These are phyloP conservation scores for Aspergillus pseudoviridinutans DNA, from an alignment of 2,329 filamentous ascomycete species.

Conservation along the genomic window DNA sequence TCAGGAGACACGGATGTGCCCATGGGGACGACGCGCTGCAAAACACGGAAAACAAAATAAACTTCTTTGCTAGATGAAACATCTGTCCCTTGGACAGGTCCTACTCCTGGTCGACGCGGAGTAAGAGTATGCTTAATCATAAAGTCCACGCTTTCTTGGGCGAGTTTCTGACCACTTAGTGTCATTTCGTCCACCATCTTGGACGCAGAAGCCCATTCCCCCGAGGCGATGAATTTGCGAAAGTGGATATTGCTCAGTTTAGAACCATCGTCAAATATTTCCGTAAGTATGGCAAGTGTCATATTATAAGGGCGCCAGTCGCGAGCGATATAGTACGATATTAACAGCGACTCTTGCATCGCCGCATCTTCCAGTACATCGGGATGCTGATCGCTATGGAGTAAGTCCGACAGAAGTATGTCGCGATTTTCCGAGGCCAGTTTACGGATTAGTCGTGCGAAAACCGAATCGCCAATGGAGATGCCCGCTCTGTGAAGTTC, in stretches of 20 bases:
- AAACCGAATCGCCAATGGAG: slow-evolving; percentile 58
- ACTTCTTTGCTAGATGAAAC: slow-evolving; percentile 36
- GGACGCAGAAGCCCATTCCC: slow-evolving; percentile 27
- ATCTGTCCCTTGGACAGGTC: slow-evolving; percentile 21
- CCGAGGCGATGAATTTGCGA: slow-evolving; percentile 33
- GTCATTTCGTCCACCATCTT: slow-evolving; percentile 49
- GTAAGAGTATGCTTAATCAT: slow-evolving; percentile 38
- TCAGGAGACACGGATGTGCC: slow-evolving; percentile 40
- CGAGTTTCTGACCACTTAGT: slow-evolving; percentile 39
- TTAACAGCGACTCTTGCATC: slow-evolving; percentile 53
- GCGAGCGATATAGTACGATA: slow-evolving; percentile 47
- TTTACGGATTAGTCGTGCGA: slow-evolving; percentile 60
- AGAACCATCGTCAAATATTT: slow-evolving; percentile 27
- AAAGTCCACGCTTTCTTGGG: slow-evolving; percentile 40
- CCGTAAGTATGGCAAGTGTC: slow-evolving; percentile 52
- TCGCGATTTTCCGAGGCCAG: slow-evolving; percentile 58
- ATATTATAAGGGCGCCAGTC: slow-evolving; percentile 53
- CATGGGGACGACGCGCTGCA: slow-evolving; percentile 45
- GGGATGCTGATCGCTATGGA: slow-evolving; percentile 61
- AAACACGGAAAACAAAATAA: slow-evolving; percentile 44
- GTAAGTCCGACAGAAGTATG: slow-evolving; percentile 48
- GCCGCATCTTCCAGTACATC: slow-evolving; percentile 56
- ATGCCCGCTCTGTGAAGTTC: slow-evolving; percentile 62
- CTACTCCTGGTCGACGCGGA: slow-evolving; percentile 23
- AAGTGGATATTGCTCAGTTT: slow-evolving; percentile 38